These are phyloP conservation scores for Daldinia bambusicola DNA, from an alignment of 495 filamentous ascomycete genomes.

Conservation along the genomic window DNA sequence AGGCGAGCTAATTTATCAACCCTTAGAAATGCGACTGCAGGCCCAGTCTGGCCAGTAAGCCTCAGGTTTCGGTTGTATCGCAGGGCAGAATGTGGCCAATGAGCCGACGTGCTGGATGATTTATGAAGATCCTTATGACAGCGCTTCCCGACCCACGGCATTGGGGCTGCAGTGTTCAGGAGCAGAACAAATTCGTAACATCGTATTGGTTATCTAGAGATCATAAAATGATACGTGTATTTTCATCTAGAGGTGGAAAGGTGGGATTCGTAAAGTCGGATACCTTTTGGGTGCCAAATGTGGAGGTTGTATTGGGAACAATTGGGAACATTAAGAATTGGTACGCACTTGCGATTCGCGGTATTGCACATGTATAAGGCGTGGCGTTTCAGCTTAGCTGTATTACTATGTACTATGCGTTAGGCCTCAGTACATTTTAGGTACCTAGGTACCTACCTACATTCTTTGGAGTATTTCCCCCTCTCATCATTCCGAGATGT, in stretches of 20 bases:
- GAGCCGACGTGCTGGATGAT: conserved; percentile 26
- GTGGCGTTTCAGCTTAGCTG: neutral
- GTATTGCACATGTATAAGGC: neutral
- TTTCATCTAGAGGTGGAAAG: neutral
- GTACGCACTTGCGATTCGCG: neutral
- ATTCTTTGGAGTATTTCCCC: too few species aligned
- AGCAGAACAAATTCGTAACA: neutral
- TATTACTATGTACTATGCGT: neutral
- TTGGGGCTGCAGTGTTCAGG: conserved; percentile 15
- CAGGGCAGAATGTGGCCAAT: conserved; percentile 30
- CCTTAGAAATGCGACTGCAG: conserved; percentile 26
- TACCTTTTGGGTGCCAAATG: neutral
- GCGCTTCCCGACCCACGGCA: conserved; percentile 9
- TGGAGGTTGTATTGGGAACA: neutral
- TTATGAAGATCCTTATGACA: conserved; percentile 43
- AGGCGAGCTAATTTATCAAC: conserved; percentile 29
- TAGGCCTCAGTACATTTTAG: too few species aligned
- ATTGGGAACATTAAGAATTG: neutral
- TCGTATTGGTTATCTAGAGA: neutral
- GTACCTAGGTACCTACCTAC: too few species aligned
- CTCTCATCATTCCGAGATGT: neutral
- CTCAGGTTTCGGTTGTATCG: conserved; percentile 35
- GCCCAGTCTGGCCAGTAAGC: conserved; percentile 34
- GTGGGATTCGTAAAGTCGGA: neutral
- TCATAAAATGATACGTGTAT: neutral